Evolutionary conservation across 2,329 filamentous ascomycete genomes (phyloP).

Genomic region (Penicillium sclerotiorum): DNA sequence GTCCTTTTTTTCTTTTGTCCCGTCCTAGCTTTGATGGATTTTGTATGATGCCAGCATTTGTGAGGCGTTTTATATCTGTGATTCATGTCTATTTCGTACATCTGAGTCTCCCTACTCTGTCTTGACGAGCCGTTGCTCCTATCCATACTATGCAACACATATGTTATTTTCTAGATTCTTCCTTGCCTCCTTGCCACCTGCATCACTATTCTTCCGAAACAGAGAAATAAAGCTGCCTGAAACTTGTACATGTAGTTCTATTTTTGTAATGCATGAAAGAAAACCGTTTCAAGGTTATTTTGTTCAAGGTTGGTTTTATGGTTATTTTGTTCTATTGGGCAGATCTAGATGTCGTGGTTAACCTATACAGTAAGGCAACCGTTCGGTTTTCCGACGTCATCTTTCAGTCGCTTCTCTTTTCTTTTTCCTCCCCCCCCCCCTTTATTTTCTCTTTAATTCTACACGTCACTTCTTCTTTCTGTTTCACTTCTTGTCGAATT

Average conservation of each 20-base stretch:
- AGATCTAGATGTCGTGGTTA: background rate
- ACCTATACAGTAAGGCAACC: slow-evolving; percentile 1
- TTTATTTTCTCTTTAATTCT: background rate
- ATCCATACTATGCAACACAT: background rate
- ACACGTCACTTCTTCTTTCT: background rate
- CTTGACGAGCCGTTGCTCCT: background rate
- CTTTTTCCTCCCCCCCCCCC: background rate
- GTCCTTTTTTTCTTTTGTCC: background rate
- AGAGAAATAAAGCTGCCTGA: slow-evolving; percentile 20
- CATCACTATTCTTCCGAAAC: slow-evolving; percentile 20
- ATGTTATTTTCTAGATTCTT: slow-evolving; percentile 7
- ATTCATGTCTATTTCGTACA: background rate
- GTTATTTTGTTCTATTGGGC: background rate
- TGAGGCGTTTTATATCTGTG: slow-evolving; percentile 2
- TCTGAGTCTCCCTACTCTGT: background rate
- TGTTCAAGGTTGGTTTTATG: background rate
- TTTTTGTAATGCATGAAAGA: slow-evolving; percentile 17
- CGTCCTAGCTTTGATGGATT: background rate
- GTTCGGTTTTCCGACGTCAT: slow-evolving; percentile 11
- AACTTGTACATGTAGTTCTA: slow-evolving; percentile 12
- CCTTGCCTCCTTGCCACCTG: slow-evolving; percentile 22
- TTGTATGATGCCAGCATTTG: slow-evolving; percentile 5
- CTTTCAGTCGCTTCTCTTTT: background rate
- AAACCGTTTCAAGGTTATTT: slow-evolving; percentile 4
- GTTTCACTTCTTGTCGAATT: background rate